Base-by-base conservation (phyloP, 2,329 filamentous ascomycete genomes). In the Emmonsiellopsis sp. region DNA sequence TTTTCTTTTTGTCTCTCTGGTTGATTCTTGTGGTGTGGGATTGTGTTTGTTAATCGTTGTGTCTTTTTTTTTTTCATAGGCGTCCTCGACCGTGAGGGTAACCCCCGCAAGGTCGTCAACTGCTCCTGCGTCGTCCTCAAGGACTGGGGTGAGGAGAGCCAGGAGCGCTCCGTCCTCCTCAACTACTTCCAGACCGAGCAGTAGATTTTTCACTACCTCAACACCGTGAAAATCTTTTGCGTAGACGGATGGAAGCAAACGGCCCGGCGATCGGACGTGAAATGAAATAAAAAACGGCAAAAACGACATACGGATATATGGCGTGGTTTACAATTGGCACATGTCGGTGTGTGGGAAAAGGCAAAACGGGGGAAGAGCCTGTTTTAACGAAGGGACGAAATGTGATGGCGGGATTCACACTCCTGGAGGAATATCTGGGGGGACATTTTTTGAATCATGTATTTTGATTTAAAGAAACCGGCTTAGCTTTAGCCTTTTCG, bases 21-120 rank as follows among this genome's bases (percentile, higher is more conserved):
- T 54, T 49, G 2, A 1, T 34, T 8, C n/a, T 38, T 53, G 44
- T 15, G 45, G 37, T 34, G 15, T 47, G 30, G 34, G 7, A 11
- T 43, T 73, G 59, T 54, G 13, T 44, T 32, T 51, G 49, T 34
- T 43, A 31, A 11, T 43, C 26, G 37, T 42, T 41, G 46, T 53
- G n/a, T 53, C 51, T 35, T 3, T 16, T 44, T 48, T 48, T 44
- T 42, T 37, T 55, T n/a, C 50, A 61, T 58, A 96, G 92, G 92
- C 80, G 91, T 96, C 68, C 85, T 98, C 70, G 93, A 98, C 82
- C 92, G 93, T 73, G 93, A 98, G 80, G 93, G 93, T 70, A 98
- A 98, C 79, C 90, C 93, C 71, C 89, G 93, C 79, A 98, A 98
- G 87, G 92, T 98, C 67, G 93, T 98, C 81, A 98, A 98, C 88